Conservation (phyloP, 108 stramenopile genomes). For the Cylindrotheca fusiformis region DNA sequence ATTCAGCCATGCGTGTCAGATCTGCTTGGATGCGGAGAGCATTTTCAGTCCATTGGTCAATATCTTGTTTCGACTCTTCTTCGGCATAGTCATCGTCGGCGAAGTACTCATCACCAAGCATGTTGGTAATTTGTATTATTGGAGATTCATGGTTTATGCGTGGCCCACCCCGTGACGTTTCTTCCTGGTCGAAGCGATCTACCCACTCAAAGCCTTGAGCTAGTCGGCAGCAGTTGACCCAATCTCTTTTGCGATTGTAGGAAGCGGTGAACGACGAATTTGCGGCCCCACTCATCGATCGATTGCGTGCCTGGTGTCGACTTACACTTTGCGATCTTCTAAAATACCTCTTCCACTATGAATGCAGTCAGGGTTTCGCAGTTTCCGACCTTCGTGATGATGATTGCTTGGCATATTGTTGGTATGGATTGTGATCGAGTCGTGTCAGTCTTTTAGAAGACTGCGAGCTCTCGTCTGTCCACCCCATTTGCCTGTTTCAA, state of each 20-base stretch:
- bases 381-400: too few relatives aligned
- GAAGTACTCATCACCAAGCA: conserved; percentile 20
- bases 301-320: too few relatives aligned
- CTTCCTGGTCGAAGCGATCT: conserved; percentile 21
- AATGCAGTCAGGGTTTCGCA: too few relatives aligned
- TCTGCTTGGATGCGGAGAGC: conserved; percentile 40
- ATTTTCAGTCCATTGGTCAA: conserved; percentile 49
- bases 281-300: too few relatives aligned
- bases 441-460: too few relatives aligned
- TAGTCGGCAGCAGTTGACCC: conserved; percentile 29
- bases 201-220: conserved; percentile 42
- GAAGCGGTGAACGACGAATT: conserved; percentile 30
- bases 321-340: too few relatives aligned
- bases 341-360: too few relatives aligned
- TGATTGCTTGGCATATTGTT: too few relatives aligned
- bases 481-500: too few relatives aligned
- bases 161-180: too few relatives aligned
- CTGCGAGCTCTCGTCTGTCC: too few relatives aligned
- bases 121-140: conserved; percentile 23
- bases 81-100: conserved; percentile 13
- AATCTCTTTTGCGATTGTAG: conserved; percentile 31
- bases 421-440: too few relatives aligned
- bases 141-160: neutral
- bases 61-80: neutral
- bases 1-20: conserved; percentile 40